phyloP scores from a whole-genome alignment of 768 basidiomycete species.

The Hericium coralloides region DNA sequence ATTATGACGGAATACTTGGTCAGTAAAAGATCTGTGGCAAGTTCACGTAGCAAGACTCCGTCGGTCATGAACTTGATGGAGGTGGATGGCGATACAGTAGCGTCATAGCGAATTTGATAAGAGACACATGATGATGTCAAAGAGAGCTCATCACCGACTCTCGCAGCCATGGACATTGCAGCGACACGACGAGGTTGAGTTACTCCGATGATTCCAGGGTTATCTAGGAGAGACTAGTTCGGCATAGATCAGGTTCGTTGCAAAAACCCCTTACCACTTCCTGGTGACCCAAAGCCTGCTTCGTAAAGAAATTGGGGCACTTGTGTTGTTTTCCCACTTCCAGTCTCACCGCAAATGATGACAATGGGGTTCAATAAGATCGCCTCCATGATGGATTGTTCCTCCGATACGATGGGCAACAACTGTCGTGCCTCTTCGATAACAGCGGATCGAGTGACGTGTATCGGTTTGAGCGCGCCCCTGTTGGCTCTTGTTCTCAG shows the following conservation, averaged over 20 bases:
- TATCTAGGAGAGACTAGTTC: constrained; percentile 43
- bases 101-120: constrained; percentile 96
- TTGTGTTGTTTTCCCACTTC: constrained; percentile 97
- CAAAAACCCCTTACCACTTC: constrained; percentile 50
- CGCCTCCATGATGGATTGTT: constrained; percentile 90
- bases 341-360: constrained; percentile 90
- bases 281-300: constrained; percentile 82
- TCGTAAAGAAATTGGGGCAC: constrained; percentile 98
- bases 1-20: constrained; percentile 89
- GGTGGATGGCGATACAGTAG: constrained; percentile 82
- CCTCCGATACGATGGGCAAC: constrained; percentile 87
- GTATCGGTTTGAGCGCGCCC: constrained; percentile 30
- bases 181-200: constrained; percentile 98
- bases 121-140: constrained; percentile 76
- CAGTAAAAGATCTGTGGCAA: constrained; percentile 91
- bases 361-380: constrained; percentile 81
- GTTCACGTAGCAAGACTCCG: constrained; percentile 88
- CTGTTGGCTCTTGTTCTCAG: constrained; percentile 16
- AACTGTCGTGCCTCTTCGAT: constrained; percentile 71
- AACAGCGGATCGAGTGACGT: constrained; percentile 55
- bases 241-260: not conserved
- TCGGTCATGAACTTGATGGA: constrained; percentile 99
- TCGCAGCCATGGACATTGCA: constrained; percentile 90
- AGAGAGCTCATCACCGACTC: constrained; percentile 90
- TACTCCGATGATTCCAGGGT: constrained; percentile 96